Conservation (phyloP, 306 rosid genomes). For the Lathyrus tuberosus region DNA sequence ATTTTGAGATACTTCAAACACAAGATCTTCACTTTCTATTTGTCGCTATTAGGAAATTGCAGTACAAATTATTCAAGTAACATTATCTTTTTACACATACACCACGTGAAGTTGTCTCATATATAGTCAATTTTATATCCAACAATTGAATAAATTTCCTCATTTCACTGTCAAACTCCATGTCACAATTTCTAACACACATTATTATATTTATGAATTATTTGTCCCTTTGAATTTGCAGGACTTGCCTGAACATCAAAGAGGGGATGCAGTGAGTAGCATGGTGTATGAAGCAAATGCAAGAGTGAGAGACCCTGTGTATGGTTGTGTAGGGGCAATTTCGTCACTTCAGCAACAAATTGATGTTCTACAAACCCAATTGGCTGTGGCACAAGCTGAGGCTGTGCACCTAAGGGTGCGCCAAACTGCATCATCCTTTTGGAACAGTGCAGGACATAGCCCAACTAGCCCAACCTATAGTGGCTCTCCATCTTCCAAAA, state of each 20-base stretch:
- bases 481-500: constrained; percentile 61
- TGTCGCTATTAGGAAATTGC: constrained; percentile 4
- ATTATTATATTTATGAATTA: neutral
- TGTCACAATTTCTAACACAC: neutral
- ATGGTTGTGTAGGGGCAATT: constrained; percentile 87
- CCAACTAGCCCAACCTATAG: constrained; percentile 63
- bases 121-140: neutral
- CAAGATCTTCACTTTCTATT: constrained; percentile 30
- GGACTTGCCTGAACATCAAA: constrained; percentile 70
- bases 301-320: constrained; percentile 85
- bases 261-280: constrained; percentile 91
- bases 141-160: neutral
- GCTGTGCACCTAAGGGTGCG: constrained; percentile 79
- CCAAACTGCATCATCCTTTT: constrained; percentile 49
- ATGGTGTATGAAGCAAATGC: constrained; percentile 94
- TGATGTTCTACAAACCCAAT: constrained; percentile 66
- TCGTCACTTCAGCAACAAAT: constrained; percentile 79
- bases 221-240: constrained; percentile 39
- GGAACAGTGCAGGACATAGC: constrained; percentile 36
- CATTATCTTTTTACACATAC: constrained; percentile 22
- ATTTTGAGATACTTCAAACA: constrained; percentile 34
- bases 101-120: constrained; percentile 60
- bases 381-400: constrained; percentile 85
- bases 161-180: constrained; percentile 32
- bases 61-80: constrained; percentile 14